A percentile compares a stretch with the other conserved stretches of the same genome.
Evolutionary conservation across 257 asterid genomes (phyloP).

Genomic region (Solanum bukasovii): DNA sequence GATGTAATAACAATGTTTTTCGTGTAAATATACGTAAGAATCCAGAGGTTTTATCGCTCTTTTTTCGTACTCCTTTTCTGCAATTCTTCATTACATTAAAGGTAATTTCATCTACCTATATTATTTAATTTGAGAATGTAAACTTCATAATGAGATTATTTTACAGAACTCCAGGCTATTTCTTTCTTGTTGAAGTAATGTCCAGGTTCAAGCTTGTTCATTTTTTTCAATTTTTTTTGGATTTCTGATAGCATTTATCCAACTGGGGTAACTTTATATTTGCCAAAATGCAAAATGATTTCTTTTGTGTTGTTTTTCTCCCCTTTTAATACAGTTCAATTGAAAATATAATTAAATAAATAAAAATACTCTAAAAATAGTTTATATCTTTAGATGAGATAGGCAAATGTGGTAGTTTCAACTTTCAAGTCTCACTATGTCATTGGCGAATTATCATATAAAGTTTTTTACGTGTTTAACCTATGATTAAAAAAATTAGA

Average conservation of each 20-base stretch:
- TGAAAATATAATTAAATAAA: too few relatives aligned
- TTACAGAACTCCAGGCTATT: not conserved
- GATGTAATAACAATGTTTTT: not conserved
- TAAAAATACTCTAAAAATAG: too few relatives aligned
- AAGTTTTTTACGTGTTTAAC: not conserved
- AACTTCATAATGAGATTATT: not conserved
- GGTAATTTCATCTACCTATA: not conserved
- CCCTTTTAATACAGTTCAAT: not conserved
- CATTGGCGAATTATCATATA: not conserved
- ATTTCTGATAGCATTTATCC: not conserved
- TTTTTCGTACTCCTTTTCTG: not conserved
- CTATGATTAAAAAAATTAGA: not conserved
- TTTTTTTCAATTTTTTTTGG: not conserved
- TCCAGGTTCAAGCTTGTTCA: not conserved
- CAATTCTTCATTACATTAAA: not conserved
- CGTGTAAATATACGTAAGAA: not conserved
- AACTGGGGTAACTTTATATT: not conserved
- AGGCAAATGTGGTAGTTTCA: rapidly evolving
- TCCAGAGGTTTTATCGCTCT: not conserved
- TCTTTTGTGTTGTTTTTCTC: constrained; percentile 3
- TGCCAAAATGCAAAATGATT: not conserved
- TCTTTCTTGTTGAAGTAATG: not conserved
- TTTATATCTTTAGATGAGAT: too few relatives aligned
- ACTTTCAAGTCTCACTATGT: not conserved
- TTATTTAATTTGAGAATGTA: not conserved